These are phyloP conservation scores for Phaseolus lunatus DNA, from an alignment of 306 rosid species.

Conservation along the genomic window DNA sequence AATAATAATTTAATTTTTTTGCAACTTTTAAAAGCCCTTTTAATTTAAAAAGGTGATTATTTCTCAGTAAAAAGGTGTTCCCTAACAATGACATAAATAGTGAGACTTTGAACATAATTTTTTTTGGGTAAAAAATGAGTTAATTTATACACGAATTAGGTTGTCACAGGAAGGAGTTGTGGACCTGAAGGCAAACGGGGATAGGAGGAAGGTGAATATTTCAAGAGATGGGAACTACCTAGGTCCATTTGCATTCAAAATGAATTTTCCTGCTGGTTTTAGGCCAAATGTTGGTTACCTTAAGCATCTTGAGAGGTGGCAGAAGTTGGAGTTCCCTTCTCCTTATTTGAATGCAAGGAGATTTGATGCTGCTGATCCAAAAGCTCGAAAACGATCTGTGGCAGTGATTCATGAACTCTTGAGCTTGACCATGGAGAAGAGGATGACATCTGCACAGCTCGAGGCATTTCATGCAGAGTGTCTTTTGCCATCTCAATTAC, in stretches of 20 bases:
- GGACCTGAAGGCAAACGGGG: conserved; percentile 37
- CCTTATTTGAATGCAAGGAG: conserved; percentile 89
- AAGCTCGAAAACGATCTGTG: conserved; percentile 72
- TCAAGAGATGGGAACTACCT: conserved; percentile 71
- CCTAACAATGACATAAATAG: background rate
- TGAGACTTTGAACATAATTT: background rate
- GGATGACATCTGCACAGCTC: conserved; percentile 82
- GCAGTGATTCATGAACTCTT: conserved; percentile 89
- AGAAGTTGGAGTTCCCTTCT: conserved; percentile 85
- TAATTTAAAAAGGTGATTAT: background rate
- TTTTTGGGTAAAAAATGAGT: background rate
- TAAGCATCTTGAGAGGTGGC: conserved; percentile 75
- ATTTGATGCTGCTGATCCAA: conserved; percentile 67
- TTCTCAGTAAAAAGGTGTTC: background rate
- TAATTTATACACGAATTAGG: conserved; percentile 6
- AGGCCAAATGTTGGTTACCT: conserved; percentile 75
- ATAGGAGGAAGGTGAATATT: conserved; percentile 61
- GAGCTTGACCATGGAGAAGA: conserved; percentile 80
- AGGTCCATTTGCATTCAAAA: conserved; percentile 69
- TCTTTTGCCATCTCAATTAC: conserved; percentile 71
- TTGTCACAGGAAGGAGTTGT: conserved; percentile 52
- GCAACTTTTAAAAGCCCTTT: background rate
- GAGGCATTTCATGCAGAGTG: conserved; percentile 82
- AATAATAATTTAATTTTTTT: background rate
- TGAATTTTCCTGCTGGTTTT: conserved; percentile 74